A percentile compares a stretch with the other conserved stretches of the same genome.
Evolutionary conservation across 768 basidiomycete genomes (phyloP).

Genomic region (Porpolomopsis calyptriformis): DNA sequence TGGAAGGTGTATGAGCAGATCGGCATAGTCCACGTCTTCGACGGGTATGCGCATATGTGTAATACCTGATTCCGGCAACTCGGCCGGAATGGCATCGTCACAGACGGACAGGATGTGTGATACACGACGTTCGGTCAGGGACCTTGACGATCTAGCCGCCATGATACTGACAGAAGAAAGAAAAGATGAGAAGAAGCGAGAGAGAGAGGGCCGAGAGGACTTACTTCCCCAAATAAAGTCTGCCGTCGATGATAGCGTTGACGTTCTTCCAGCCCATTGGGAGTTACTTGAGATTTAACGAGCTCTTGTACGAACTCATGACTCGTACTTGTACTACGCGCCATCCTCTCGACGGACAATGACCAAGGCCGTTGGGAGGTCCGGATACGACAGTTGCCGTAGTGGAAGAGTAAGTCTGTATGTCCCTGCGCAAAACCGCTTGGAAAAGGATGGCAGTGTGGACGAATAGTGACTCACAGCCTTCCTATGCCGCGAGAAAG

Average conservation of each 20-base stretch:
- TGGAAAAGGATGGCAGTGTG: constrained; percentile 1
- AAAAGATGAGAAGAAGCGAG: constrained; percentile 11
- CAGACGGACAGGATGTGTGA: constrained; percentile 77
- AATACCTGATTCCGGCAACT: constrained; percentile 58
- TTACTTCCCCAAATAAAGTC: constrained; percentile 66
- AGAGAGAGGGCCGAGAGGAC: constrained; percentile 23
- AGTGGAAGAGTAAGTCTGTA: neutral
- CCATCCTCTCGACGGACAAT: neutral
- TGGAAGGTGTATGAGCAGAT: constrained; percentile 59
- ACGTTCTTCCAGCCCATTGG: constrained; percentile 58
- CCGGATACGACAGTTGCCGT: neutral
- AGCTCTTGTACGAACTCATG: neutral
- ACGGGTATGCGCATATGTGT: constrained; percentile 61
- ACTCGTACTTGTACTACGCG: constrained; percentile 2
- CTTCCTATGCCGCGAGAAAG: neutral
- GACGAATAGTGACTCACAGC: neutral
- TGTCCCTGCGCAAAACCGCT: neutral
- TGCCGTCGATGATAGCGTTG: constrained; percentile 52
- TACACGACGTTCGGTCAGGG: constrained; percentile 62
- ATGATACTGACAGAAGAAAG: constrained; percentile 37
- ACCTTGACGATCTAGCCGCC: constrained; percentile 61
- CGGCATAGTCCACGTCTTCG: constrained; percentile 60
- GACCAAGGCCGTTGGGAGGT: neutral
- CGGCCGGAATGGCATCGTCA: constrained; percentile 58
- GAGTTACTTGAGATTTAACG: constrained; percentile 1